Conservation (phyloP, 176 grass and related monocot genomes). For the Aechmea fasciata region DNA sequence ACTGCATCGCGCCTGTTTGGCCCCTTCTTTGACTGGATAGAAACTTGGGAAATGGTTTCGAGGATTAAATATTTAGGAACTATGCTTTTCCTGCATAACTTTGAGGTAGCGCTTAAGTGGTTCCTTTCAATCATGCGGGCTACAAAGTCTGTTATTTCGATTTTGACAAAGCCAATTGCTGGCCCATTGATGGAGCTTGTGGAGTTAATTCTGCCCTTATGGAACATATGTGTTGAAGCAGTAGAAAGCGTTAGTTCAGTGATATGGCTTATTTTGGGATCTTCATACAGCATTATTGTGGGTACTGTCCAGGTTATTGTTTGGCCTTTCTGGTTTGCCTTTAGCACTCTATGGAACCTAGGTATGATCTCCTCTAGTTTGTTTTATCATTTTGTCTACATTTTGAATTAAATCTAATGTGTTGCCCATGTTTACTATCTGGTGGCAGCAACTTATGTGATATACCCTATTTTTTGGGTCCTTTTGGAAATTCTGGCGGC, state of each 20-base stretch:
- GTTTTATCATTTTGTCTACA: conserved; percentile 5
- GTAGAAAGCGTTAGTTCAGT: conserved; percentile 43
- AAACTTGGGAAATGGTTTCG: conserved; percentile 98
- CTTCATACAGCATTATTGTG: conserved; percentile 48
- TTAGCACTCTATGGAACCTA: conserved; percentile 43
- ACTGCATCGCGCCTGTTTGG: conserved; percentile 92
- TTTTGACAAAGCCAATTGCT: conserved; percentile 66
- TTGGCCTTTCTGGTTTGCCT: conserved; percentile 75
- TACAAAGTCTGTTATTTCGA: conserved; percentile 48
- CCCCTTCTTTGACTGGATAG: conserved; percentile 96
- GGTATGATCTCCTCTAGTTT: conserved; percentile 39
- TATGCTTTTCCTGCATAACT: conserved; percentile 96
- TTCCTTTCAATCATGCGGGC: conserved; percentile 62
- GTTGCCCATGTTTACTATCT: conserved; percentile 6
- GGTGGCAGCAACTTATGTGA: conserved; percentile 49
- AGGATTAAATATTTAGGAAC: conserved; percentile 89
- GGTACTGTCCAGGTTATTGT: conserved; percentile 48
- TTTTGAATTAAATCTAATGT: conserved; percentile 17
- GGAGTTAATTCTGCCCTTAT: conserved; percentile 63
- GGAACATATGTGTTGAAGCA: conserved; percentile 60
- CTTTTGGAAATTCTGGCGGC: conserved; percentile 56
- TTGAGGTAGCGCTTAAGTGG: conserved; percentile 76
- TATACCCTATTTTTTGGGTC: conserved; percentile 71
- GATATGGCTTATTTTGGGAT: conserved; percentile 39
- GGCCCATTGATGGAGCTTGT: conserved; percentile 74